A percentile compares a stretch with the other conserved stretches of the same genome.
Conservation (phyloP, 2,329 filamentous ascomycete genomes). For the Colletotrichum spinosum region DNA sequence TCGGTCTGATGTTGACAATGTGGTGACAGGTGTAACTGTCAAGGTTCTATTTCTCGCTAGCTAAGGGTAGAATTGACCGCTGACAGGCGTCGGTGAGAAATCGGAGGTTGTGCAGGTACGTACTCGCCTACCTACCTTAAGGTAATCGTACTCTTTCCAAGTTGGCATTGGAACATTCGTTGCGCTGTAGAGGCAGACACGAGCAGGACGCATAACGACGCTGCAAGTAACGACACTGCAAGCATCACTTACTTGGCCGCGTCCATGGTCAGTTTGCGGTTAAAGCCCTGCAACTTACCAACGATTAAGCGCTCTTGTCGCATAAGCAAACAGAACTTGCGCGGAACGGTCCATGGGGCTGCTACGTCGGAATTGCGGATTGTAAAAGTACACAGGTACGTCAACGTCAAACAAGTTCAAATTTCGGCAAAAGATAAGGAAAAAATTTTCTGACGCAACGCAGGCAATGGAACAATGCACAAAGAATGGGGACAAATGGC, state of each 20-base stretch:
- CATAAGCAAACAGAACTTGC: too few relatives aligned
- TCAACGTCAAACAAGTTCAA: neutral
- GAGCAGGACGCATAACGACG: too few relatives aligned
- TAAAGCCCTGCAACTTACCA: too few relatives aligned
- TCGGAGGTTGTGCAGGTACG: neutral
- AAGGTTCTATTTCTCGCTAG: neutral
- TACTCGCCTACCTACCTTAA: too few relatives aligned
- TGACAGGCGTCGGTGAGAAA: slow-evolving; percentile 12
- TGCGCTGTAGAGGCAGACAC: neutral
- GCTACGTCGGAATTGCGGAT: too few relatives aligned
- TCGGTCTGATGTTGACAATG: slow-evolving; percentile 26
- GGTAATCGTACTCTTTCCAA: neutral
- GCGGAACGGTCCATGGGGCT: neutral
- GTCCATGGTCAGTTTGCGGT: too few relatives aligned
- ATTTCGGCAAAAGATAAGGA: slow-evolving; percentile 37
- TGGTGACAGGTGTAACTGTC: slow-evolving; percentile 11
- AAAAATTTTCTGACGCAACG: slow-evolving; percentile 36
- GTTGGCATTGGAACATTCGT: neutral
- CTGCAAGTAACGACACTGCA: too few relatives aligned
- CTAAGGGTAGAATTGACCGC: neutral
- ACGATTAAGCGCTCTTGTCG: too few relatives aligned
- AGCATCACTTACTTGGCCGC: too few relatives aligned
- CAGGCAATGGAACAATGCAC: slow-evolving; percentile 13
- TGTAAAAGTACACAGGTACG: too few relatives aligned
- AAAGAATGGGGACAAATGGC: slow-evolving; percentile 31